A percentile compares a stretch with the other conserved stretches of the same genome.
phyloP scores from a whole-genome alignment of 768 basidiomycete genomes.

The Symmetrospora coprosmae region DNA sequence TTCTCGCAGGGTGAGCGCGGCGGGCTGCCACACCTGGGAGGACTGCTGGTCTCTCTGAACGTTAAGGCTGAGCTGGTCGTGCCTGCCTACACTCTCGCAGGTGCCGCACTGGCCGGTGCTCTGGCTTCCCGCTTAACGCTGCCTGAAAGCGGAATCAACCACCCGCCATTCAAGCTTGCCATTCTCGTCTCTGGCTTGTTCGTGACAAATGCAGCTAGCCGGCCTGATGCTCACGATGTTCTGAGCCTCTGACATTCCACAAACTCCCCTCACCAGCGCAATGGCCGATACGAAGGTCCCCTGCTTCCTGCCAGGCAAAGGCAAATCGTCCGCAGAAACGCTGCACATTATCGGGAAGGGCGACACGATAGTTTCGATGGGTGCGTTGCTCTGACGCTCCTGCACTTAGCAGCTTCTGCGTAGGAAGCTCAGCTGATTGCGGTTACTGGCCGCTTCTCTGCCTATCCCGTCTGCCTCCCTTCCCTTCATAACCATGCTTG shows the following conservation, averaged over 20 bases:
- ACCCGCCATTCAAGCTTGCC: conserved; percentile 17
- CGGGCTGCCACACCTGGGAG: background rate
- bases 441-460: no score
- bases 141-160: conserved; percentile 2
- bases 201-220: no score
- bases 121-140: conserved; percentile 1
- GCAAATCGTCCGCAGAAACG: background rate
- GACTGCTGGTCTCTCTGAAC: background rate
- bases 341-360: conserved; percentile 14
- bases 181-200: conserved; percentile 20
- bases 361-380: conserved; percentile 18
- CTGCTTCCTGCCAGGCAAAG: background rate
- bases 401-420: no score
- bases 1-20: conserved; percentile 5
- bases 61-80: background rate
- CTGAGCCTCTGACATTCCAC: no score
- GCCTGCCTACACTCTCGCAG: background rate
- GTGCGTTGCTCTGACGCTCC: no score
- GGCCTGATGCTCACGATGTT: no score
- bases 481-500: no score
- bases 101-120: conserved; percentile 12
- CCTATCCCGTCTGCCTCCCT: no score
- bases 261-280: no score
- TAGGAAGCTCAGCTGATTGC: no score
- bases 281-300: background rate